Base-by-base conservation (phyloP, 2,329 filamentous ascomycete genomes). In the Cryphonectria radicalis region DNA sequence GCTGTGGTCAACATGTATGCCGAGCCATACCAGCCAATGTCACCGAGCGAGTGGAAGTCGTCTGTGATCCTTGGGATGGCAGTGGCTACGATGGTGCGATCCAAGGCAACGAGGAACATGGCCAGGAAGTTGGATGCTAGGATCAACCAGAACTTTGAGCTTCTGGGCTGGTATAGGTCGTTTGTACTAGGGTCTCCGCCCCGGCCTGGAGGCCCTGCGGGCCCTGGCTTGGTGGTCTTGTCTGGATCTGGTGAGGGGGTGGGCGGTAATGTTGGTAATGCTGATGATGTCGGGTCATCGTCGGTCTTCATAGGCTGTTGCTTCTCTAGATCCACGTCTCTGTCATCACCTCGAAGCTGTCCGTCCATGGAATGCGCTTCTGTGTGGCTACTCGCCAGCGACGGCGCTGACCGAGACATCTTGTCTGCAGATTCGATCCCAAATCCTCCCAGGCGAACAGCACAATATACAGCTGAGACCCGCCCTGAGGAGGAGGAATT, bases 21-120 rank as follows among this genome's bases (percentile, higher is more conserved):
- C 53, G 87, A 88, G 6, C 86, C 88, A 77, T 91, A 91, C 89
- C 89, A 91, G 17, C 67, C 42, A 63, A 91, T 87, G 73, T 91
- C 89, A 1, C 85, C 84, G 2, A 90, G 79, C 67, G 87, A 86
- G 63, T 86, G 80, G 77, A 89, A 89, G 28, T 88, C 85, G 74
- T 87, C 82, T n/a, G 86, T 87, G 76, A 89, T 89, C 46, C 81
- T 79, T 1, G 87, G 86, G 35, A 87, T 84, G 14, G 87, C 87
- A 57, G 82, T 89, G 72, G 86, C 83, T 64, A 89, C 81, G 73
- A 89, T 88, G n/a, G 87, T 88, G 37, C 85, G 80, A 75, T 87
- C 85, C 14, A 89, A 81, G n/a, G 87, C 87, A 35, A 89, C 86
- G 42, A 89, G 81, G 74, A 89, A 88, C 75, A 89, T 81, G 73